These are phyloP conservation scores for Borovskyia barvae DNA, from an alignment of 208 protist species.

Conservation along the genomic window DNA sequence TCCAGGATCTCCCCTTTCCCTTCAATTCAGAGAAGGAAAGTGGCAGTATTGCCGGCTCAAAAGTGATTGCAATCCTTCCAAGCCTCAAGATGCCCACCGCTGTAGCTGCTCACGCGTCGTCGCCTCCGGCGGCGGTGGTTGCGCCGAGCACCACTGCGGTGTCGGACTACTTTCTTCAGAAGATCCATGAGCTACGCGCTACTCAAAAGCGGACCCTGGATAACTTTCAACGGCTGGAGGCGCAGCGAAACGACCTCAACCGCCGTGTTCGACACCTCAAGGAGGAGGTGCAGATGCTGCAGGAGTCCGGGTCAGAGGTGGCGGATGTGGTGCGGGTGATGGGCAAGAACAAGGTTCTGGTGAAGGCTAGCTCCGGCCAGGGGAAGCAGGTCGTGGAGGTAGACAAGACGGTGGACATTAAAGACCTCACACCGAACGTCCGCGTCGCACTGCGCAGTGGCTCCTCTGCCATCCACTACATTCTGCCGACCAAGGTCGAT, in stretches of 20 bases:
- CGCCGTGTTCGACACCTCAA: conserved; percentile 96
- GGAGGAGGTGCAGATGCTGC: conserved; percentile 98
- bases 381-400: conserved; percentile 99
- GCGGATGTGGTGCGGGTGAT: conserved; percentile 99
- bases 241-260: conserved; percentile 89
- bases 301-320: conserved; percentile 97
- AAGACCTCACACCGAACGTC: conserved; percentile 92
- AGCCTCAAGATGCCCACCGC: conserved; percentile 31
- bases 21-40: too few species aligned
- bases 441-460: conserved; percentile 98
- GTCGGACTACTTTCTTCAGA: conserved; percentile 87
- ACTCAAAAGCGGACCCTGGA: conserved; percentile 83
- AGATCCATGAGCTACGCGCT: conserved; percentile 88
- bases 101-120: conserved; percentile 11
- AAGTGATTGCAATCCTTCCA: too few species aligned
- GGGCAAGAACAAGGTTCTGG: conserved; percentile 97
- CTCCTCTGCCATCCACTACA: conserved; percentile 97
- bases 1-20: too few species aligned
- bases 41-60: too few species aligned
- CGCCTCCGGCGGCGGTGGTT: conserved; percentile 17
- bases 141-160: conserved; percentile 42
- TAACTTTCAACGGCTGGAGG: conserved; percentile 85
- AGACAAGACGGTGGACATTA: conserved; percentile 95
- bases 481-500: conserved; percentile 98
- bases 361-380: conserved; percentile 93